Base-by-base conservation (phyloP, 2,329 filamentous ascomycete genomes). In the Beauveria sp. region DNA sequence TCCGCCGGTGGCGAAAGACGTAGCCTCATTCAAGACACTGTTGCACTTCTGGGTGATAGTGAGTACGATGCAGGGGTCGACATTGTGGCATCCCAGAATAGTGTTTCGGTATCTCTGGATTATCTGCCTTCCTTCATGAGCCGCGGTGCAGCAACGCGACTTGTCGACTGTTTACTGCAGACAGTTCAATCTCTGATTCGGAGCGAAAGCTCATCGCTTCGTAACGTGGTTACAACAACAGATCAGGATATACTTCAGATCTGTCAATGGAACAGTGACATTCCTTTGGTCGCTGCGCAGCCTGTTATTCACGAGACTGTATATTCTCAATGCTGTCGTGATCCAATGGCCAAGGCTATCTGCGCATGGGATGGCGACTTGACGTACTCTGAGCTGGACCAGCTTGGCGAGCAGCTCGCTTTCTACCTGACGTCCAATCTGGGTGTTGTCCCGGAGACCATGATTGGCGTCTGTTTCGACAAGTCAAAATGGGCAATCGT, bases 341-440 rank as follows among this genome's bases (percentile, higher is more conserved):
- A 50, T 26, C 47, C 26, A 3, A 3, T 4, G 58, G 58, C 20
- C n/a, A 46, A 46, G 20, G 45, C 45, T 16, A 49, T 64, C 34
- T 34, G 50, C 43, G 62, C 62, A 18, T 64, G 62, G 62, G 59
- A 64, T 53, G 62, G 62, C 18, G 55, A 43, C 30, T 26, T 64
- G 45, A 64, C 60, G n/a, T 64, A 62, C 46, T 18, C 45, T 38
- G 62, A 64, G 38, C 34, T 64, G 22, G 59, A 62, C 14, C 20
- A 60, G 20, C 26, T 16, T 22, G 26, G 34, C n/a, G 24, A 42
- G 26, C 26, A 52, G 30, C 42, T 64, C 7, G 40, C 62, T 45
- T 20, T 30, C 20, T 49, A 50, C 28, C 43, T 64, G 12, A 9
- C 52, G 4, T 22, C 20, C 18, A 54, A 16, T 10, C 20, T 60